Conservation (phyloP, 257 asterid species). For the Scutellaria baicalensis region DNA sequence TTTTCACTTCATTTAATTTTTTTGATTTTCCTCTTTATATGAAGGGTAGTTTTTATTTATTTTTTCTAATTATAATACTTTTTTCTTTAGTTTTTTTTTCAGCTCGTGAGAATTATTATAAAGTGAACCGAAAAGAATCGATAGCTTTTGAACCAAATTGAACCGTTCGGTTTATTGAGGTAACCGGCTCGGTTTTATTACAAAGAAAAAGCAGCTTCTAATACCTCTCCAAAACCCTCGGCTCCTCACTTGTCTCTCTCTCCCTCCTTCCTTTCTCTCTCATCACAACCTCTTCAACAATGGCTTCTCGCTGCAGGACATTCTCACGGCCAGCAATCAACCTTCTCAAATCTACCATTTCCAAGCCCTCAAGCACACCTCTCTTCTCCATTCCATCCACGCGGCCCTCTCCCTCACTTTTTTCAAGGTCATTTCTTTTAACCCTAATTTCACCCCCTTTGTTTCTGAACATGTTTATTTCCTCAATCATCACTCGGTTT, state of each 20-base stretch:
- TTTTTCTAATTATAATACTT: no score
- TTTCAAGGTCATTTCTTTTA: conserved; percentile 20
- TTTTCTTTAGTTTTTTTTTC: no score
- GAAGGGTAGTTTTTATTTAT: no score
- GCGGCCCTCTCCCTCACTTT: conserved; percentile 20
- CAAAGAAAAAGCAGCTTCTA: neutral
- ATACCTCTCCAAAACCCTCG: conserved; percentile 45
- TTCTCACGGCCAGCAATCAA: conserved; percentile 64
- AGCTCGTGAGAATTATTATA: no score
- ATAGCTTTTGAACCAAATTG: no score
- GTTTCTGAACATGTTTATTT: neutral
- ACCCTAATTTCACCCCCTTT: neutral
- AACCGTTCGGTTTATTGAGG: no score
- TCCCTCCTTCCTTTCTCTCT: neutral
- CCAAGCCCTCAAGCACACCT: conserved; percentile 36
- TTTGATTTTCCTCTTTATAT: no score
- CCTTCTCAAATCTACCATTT: conserved; percentile 44
- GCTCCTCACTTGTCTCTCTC: neutral
- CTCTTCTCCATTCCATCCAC: conserved; percentile 17
- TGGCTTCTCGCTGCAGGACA: conserved; percentile 63
- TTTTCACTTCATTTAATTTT: no score
- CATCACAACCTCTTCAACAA: neutral
- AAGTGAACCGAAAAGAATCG: no score
- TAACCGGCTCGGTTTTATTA: neutral
- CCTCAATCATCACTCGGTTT: neutral